Evolutionary conservation across 495 filamentous ascomycete species (phyloP).

Genomic region (Clavariopsis aquatica): DNA sequence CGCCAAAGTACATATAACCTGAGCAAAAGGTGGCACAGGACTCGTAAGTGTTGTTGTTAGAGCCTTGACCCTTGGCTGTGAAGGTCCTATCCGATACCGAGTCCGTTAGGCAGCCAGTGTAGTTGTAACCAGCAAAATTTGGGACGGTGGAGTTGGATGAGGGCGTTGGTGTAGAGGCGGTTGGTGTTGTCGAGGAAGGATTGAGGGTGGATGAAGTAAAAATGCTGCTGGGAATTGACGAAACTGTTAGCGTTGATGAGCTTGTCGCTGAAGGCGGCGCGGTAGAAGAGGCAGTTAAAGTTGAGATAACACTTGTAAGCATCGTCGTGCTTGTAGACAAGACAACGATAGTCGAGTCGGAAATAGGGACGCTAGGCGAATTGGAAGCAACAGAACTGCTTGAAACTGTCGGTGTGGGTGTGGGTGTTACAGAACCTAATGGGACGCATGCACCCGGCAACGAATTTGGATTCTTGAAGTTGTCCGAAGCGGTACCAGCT

Average conservation of each 20-base stretch:
- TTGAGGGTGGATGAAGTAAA: background rate
- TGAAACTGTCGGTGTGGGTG: slow-evolving; percentile 38
- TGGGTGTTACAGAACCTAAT: slow-evolving; percentile 35
- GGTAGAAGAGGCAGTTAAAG: too few relatives aligned
- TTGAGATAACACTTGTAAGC: background rate
- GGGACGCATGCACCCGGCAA: slow-evolving; percentile 41
- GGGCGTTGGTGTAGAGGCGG: background rate
- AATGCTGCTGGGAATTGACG: background rate
- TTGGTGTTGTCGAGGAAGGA: background rate
- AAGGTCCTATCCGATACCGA: slow-evolving; percentile 26
- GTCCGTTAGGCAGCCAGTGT: slow-evolving; percentile 44
- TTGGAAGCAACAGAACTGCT: background rate
- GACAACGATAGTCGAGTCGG: slow-evolving; percentile 2
- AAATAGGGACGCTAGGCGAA: background rate
- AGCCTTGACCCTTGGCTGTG: slow-evolving; percentile 10
- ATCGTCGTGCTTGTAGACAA: background rate
- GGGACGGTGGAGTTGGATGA: slow-evolving; percentile 16
- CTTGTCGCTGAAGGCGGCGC: background rate
- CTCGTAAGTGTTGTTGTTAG: slow-evolving; percentile 19
- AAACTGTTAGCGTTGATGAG: too few relatives aligned
- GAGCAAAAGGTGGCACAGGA: slow-evolving; percentile 36
- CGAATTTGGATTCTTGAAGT: slow-evolving; percentile 44
- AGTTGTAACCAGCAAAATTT: slow-evolving; percentile 34
- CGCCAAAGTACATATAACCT: slow-evolving; percentile 38
- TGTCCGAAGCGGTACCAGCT: slow-evolving; percentile 48